Evolutionary conservation across 2,329 filamentous ascomycete genomes (phyloP).

Genomic region (Diaporthe aspalathi): DNA sequence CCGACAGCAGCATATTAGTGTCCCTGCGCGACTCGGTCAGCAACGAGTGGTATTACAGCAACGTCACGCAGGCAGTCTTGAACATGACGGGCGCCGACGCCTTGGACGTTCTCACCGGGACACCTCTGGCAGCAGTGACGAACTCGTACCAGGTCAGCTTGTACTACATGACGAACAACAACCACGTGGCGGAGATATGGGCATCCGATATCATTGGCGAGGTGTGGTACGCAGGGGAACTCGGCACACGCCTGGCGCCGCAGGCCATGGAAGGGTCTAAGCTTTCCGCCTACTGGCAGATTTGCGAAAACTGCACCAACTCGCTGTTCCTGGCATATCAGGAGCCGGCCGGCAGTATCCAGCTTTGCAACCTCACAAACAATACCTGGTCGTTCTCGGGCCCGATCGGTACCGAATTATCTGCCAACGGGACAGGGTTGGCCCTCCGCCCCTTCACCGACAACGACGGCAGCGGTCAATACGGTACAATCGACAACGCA

Average conservation of each 20-base stretch:
- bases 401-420: neutral
- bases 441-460: constrained; percentile 12
- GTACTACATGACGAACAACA: constrained; percentile 32
- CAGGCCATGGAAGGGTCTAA: constrained; percentile 14
- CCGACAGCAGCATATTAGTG: neutral
- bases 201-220: constrained; percentile 12
- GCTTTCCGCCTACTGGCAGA: constrained; percentile 30
- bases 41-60: constrained; percentile 31
- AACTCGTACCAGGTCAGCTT: constrained; percentile 28
- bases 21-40: constrained; percentile 28
- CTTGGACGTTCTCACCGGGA: constrained; percentile 7
- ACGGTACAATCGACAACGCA: neutral
- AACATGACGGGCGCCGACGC: constrained; percentile 19
- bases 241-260: constrained; percentile 7
- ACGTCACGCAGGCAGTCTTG: constrained; percentile 28
- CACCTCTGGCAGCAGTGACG: constrained; percentile 29
- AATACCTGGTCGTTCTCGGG: constrained; percentile 16
- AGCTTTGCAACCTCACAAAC: constrained; percentile 29
- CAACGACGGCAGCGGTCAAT: neutral
- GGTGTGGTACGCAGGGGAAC: constrained; percentile 11
- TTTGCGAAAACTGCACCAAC: constrained; percentile 32
- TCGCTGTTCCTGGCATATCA: constrained; percentile 20
- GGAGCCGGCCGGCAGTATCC: constrained; percentile 7
- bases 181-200: constrained; percentile 28
- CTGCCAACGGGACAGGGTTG: constrained; percentile 17